Evolutionary conservation across 2,329 filamentous ascomycete species (phyloP).

Genomic region (Chrysosporium keratinophilum): DNA sequence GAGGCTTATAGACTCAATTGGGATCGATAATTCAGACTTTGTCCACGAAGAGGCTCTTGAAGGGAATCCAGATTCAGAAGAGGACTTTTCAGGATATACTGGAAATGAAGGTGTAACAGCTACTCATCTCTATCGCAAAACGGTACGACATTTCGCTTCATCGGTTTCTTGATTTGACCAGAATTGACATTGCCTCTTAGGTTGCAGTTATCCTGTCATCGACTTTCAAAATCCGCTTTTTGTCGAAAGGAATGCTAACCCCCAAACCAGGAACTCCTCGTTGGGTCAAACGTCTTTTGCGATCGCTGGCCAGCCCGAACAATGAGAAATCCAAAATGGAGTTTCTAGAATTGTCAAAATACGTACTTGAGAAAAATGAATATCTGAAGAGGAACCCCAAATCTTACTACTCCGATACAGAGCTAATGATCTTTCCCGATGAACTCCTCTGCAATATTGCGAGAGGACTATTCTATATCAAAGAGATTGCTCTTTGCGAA

Average conservation of each 20-base stretch:
- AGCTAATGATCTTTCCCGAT: neutral
- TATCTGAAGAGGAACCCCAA: neutral
- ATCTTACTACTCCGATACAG: neutral
- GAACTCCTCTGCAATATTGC: slow-evolving; percentile 1
- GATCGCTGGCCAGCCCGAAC: neutral
- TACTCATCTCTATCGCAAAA: slow-evolving; percentile 21
- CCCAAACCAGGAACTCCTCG: neutral
- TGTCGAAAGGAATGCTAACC: neutral
- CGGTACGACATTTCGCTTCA: slow-evolving; percentile 13
- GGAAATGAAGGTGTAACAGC: slow-evolving; percentile 22
- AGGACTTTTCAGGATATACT: slow-evolving; percentile 20
- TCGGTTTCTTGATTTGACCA: neutral
- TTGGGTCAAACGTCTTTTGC: neutral
- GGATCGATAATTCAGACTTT: slow-evolving; percentile 9
- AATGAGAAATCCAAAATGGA: neutral
- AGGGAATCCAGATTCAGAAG: slow-evolving; percentile 18
- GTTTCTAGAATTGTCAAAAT: neutral
- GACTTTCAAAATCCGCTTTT: neutral
- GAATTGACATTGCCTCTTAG: neutral
- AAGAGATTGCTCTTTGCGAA: neutral
- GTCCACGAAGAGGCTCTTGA: slow-evolving; percentile 14
- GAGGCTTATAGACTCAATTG: slow-evolving; percentile 3
- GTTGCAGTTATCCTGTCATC: slow-evolving; percentile 1
- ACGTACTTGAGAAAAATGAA: neutral
- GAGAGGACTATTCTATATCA: neutral